These are phyloP conservation scores for Sporobolomyces pararoseus DNA, from an alignment of 768 basidiomycete species.

Conservation along the genomic window DNA sequence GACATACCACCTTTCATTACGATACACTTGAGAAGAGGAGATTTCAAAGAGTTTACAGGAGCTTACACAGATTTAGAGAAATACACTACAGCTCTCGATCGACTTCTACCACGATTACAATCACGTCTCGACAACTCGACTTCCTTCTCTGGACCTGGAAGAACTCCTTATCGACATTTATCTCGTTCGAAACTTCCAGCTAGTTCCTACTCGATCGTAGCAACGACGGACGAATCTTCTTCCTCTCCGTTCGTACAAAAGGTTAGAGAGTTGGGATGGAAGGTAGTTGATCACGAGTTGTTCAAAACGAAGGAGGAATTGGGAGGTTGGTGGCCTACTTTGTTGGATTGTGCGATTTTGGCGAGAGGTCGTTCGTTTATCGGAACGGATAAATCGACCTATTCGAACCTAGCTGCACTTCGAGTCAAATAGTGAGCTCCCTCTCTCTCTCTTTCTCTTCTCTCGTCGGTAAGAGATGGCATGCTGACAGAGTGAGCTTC, in stretches of 20 bases:
- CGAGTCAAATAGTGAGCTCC: constrained; percentile 2
- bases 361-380: constrained; percentile 31
- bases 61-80: constrained; percentile 31
- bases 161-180: background rate
- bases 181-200: background rate
- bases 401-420: constrained; percentile 8
- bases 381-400: constrained; percentile 16
- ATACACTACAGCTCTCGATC: constrained; percentile 26
- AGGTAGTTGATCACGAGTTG: constrained; percentile 34
- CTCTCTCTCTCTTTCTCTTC: background rate
- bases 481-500: no score
- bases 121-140: constrained; percentile 17
- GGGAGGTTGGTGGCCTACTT: constrained; percentile 32
- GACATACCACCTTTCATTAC: constrained; percentile 39
- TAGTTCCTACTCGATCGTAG: constrained; percentile 24
- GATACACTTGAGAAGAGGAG: constrained; percentile 38
- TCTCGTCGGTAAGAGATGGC: background rate
- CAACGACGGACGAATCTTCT: constrained; percentile 38
- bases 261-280: constrained; percentile 30
- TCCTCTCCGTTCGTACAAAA: constrained; percentile 18
- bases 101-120: constrained; percentile 12
- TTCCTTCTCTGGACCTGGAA: constrained; percentile 12
- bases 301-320: constrained; percentile 20
- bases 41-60: constrained; percentile 39
- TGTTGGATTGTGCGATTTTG: constrained; percentile 33